phyloP scores from a whole-genome alignment of 176 grass and related monocot genomes.

The Oryza meridionalis region DNA sequence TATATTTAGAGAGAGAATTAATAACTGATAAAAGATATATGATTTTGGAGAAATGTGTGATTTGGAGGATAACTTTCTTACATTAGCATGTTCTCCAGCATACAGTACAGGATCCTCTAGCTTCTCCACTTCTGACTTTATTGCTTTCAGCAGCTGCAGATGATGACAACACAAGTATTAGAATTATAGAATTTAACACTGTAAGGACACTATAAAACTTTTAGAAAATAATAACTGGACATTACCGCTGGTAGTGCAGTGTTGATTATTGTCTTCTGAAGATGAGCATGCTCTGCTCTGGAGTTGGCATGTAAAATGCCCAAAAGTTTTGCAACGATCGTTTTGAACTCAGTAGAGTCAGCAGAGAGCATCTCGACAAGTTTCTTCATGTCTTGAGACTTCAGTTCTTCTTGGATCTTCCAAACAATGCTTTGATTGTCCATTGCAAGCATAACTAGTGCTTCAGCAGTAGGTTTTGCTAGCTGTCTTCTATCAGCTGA shows the following conservation, averaged over 20 bases:
- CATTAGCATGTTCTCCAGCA: not conserved
- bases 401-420: slow-evolving; percentile 10
- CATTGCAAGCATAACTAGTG: not conserved
- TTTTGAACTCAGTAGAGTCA: not conserved
- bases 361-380: slow-evolving; percentile 11
- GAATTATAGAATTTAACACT: not conserved
- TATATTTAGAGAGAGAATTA: not conserved
- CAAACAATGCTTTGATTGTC: not conserved
- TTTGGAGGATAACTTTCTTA: not conserved
- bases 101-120: not conserved
- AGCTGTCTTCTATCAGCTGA: not conserved
- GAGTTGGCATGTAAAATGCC: not conserved
- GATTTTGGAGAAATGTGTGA: no score
- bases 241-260: not conserved
- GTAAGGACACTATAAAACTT: not conserved
- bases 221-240: not conserved
- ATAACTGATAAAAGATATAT: no score
- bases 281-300: not conserved
- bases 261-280: not conserved
- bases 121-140: slow-evolving; percentile 26
- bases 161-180: not conserved
- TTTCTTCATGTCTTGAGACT: not conserved
- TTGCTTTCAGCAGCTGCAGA: slow-evolving; percentile 6
- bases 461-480: not conserved
- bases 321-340: not conserved